A percentile compares a stretch with the other conserved stretches of the same genome.
phyloP scores from a whole-genome alignment of 176 grass and related monocot genomes.

The Pontederia paniculata region DNA sequence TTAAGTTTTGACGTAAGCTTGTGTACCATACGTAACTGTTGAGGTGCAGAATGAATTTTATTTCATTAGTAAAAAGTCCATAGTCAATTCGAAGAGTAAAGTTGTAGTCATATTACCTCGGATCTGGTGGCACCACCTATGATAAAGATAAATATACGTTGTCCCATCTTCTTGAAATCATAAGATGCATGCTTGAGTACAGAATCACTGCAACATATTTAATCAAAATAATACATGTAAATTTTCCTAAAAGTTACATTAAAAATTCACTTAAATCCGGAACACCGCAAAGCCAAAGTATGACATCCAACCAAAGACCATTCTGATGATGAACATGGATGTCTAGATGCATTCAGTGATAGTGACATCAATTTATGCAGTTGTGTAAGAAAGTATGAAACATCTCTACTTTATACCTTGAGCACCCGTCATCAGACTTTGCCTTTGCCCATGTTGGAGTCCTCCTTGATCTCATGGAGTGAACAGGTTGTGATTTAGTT shows the following conservation, averaged over 20 bases:
- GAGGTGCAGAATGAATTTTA: constrained; percentile 11
- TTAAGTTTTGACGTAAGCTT: constrained; percentile 79
- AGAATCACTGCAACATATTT: constrained; percentile 51
- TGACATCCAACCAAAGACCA: neutral
- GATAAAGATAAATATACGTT: constrained; percentile 85
- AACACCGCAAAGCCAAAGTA: neutral
- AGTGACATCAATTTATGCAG: neutral
- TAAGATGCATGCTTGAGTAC: constrained; percentile 44
- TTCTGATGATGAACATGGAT: no score
- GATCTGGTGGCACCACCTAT: constrained; percentile 93
- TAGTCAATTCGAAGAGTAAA: constrained; percentile 5
- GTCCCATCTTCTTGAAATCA: constrained; percentile 94
- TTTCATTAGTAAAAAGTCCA: neutral
- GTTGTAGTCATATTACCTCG: constrained; percentile 35
- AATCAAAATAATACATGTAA: neutral
- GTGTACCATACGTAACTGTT: constrained; percentile 63
- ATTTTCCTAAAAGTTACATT: neutral
- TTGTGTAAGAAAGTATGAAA: neutral
- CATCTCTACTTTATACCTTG: constrained; percentile 41
- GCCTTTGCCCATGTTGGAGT: constrained; percentile 77
- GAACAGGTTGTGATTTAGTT: constrained; percentile 32
- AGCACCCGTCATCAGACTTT: constrained; percentile 55
- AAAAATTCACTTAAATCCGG: constrained; percentile 10
- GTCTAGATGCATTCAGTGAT: neutral
- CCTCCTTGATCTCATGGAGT: constrained; percentile 65